Base-by-base conservation (phyloP, 2,329 filamentous ascomycete species). In the Fusarium gaditjirri region DNA sequence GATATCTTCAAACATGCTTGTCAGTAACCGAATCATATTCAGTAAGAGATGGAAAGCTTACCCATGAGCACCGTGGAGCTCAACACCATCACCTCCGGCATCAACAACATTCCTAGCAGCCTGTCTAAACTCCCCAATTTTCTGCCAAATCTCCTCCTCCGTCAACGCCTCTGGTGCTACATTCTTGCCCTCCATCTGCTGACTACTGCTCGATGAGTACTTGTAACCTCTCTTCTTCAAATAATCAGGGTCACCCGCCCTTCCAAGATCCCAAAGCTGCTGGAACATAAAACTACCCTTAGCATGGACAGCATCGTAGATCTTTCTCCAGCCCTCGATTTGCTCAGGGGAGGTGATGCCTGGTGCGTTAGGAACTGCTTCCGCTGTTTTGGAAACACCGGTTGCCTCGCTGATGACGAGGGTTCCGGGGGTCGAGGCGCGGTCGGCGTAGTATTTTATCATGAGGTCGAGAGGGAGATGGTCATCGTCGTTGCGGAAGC, bases 81-180 rank as follows among this genome's bases (percentile, higher is more conserved):
- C 92, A 61, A 94, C 89, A 13, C 89, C 90, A 76, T 95, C 93
- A 46, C 91, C 91, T 0, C 93, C 93, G 23, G 86, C 85, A 19
- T 89, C 79, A 7, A 93, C 78, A 0, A 92, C 87, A 33, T 88
- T 85, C 66, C 85, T 85, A 2, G 86, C 84, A 2, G 87, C 86
- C 0, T 83, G 84, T 3, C 85, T 87, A 78, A 87, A 94, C 0
- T 89, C 89, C 1, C 77, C 79, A 80, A 94, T 92, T 68, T 90
- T 85, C 6, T 86, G 78, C 73, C 88, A 83, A 61, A 95, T 95
- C 23, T 94, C 92, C 2, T 87, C 82, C 55, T 88, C 84, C 0
- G 87, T 91, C 86, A 95, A 27, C 4, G 68, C 44, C 21, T 71
- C 62, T 0, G 74, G 75, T 0, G 62, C 29, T 2, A 58, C 52